phyloP scores from a whole-genome alignment of 208 protist genomes.

The Eutreptiella sp. region DNA sequence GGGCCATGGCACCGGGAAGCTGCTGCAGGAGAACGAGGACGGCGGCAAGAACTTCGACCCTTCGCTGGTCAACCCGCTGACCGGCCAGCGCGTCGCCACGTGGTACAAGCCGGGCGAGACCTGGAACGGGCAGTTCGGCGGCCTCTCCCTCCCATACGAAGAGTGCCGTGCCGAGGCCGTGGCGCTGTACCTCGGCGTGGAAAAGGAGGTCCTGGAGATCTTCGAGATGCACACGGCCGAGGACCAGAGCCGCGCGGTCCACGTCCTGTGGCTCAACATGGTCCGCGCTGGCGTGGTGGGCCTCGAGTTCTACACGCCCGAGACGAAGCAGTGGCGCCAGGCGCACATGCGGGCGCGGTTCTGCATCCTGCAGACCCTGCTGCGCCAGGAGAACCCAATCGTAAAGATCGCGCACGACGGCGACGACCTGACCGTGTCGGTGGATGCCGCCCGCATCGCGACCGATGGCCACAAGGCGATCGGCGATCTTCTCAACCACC shows the following conservation, averaged over 20 bases:
- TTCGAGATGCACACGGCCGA: conserved; percentile 42
- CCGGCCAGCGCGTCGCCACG: conserved; percentile 49
- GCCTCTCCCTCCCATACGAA: conserved; percentile 61
- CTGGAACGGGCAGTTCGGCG: conserved; percentile 66
- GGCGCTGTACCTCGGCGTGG: conserved; percentile 69
- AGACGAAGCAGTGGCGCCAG: conserved; percentile 66
- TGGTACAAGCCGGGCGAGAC: conserved; percentile 80
- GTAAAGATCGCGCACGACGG: conserved; percentile 49
- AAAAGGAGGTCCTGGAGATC: conserved; percentile 56
- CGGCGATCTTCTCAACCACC: conserved; percentile 53
- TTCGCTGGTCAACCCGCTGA: conserved; percentile 58
- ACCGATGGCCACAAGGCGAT: conserved; percentile 63
- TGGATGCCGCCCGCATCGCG: conserved; percentile 65
- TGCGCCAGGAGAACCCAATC: conserved; percentile 47
- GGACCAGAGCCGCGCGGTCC: conserved; percentile 47
- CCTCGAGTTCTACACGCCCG: conserved; percentile 80
- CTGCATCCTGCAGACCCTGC: conserved; percentile 66
- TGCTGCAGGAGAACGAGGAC: conserved; percentile 51
- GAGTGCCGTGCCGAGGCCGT: conserved; percentile 79
- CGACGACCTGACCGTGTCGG: conserved; percentile 45
- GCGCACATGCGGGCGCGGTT: conserved; percentile 84
- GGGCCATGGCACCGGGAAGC: conserved; percentile 81
- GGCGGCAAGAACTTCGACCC: conserved; percentile 70
- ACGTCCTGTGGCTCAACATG: conserved; percentile 84
- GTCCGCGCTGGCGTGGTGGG: conserved; percentile 71